Conservation (phyloP, 306 rosid species). For the Begonia masoniana region DNA sequence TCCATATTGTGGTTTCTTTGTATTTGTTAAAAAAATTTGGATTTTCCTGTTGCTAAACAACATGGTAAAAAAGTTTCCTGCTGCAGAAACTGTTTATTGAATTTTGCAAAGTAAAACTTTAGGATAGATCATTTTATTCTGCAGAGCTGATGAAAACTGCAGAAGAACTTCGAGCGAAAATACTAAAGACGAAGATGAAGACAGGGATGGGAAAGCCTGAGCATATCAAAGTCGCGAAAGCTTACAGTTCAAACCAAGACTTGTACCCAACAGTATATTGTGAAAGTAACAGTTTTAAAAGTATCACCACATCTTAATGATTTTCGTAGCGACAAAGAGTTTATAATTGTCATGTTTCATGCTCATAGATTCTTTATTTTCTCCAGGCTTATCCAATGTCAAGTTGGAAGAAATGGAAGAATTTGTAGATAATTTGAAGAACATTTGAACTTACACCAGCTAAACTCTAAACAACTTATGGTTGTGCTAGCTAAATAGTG, state of each 20-base stretch:
- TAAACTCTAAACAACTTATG: not conserved
- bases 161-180: constrained; percentile 36
- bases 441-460: constrained; percentile 13
- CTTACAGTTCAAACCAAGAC: constrained; percentile 18
- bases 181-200: constrained; percentile 33
- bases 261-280: constrained; percentile 14
- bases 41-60: too few species aligned
- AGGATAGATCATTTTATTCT: not conserved
- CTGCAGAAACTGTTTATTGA: not conserved
- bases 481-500: not conserved
- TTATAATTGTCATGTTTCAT: not conserved
- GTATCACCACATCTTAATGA: not conserved
- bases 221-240: constrained; percentile 14
- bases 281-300: constrained; percentile 24
- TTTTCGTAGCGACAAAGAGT: not conserved
- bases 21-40: too few species aligned
- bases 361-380: constrained; percentile 5
- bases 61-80: too few species aligned
- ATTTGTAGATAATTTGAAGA: constrained; percentile 24
- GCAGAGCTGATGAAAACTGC: constrained; percentile 48
- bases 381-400: constrained; percentile 45
- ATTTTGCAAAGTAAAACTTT: not conserved
- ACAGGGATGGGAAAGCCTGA: constrained; percentile 29
- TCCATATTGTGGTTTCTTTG: too few species aligned
- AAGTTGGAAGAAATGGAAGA: constrained; percentile 32